A percentile compares a stretch with the other conserved stretches of the same genome.
These are phyloP conservation scores for Aspergillus oerlinghausenensis DNA, from an alignment of 2,329 filamentous ascomycete genomes.

Conservation along the genomic window DNA sequence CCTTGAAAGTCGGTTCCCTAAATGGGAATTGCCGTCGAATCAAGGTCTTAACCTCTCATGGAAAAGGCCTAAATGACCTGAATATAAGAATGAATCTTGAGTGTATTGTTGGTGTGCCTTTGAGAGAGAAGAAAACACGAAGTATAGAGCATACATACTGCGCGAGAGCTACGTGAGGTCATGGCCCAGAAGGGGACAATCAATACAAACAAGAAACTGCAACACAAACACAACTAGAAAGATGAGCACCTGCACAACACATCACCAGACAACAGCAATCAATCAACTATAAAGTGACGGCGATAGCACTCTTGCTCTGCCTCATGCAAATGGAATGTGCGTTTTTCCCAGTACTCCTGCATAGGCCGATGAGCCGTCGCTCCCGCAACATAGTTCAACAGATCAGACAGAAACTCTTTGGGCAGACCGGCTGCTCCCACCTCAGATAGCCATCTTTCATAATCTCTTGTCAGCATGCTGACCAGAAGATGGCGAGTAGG, in stretches of 20 bases:
- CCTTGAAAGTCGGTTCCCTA: not conserved
- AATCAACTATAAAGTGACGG: not conserved
- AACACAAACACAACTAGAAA: not conserved
- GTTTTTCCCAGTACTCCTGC: not conserved
- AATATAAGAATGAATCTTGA: too few species aligned
- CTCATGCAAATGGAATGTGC: not conserved
- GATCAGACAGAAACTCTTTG: not conserved
- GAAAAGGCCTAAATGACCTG: too few species aligned
- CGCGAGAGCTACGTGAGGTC: too few species aligned
- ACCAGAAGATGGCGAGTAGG: not conserved
- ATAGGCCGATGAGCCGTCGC: not conserved
- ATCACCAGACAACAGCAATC: not conserved
- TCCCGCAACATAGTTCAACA: not conserved
- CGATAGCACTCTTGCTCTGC: not conserved
- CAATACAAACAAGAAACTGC: too few species aligned
- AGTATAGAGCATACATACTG: too few species aligned
- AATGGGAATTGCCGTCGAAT: too few species aligned
- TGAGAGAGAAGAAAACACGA: too few species aligned
- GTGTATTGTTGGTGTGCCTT: too few species aligned
- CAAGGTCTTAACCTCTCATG: too few species aligned
- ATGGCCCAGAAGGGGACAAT: too few species aligned
- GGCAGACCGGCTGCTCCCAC: not conserved
- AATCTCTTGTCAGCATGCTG: not conserved
- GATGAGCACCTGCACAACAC: not conserved
- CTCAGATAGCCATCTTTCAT: not conserved